Percentiles rank a stretch among this genome's conserved stretches.
These are phyloP conservation scores for Raphanus sativus DNA, from an alignment of 345 rosid species.

Conservation along the genomic window DNA sequence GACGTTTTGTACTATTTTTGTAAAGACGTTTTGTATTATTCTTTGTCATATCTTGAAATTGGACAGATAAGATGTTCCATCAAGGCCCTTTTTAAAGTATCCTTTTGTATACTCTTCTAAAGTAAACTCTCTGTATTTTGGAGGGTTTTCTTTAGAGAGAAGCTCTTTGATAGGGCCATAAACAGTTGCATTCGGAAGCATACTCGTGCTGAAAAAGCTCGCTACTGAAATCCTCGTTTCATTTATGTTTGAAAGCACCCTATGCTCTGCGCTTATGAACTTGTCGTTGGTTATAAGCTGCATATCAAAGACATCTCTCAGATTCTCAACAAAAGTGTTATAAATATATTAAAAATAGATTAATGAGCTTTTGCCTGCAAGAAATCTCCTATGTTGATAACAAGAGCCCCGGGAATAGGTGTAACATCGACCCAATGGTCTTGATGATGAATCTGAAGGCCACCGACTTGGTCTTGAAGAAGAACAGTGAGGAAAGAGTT, in stretches of 20 bases:
- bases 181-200: not conserved
- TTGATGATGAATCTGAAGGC: constrained; percentile 48
- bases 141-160: constrained; percentile 43
- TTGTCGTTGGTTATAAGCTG: constrained; percentile 47
- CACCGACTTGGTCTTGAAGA: constrained; percentile 54
- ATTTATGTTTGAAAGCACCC: constrained; percentile 38
- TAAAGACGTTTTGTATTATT: not conserved
- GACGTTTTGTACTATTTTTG: too few relatives aligned
- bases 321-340: not conserved
- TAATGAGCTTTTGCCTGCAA: constrained; percentile 27
- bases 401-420: constrained; percentile 38
- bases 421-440: constrained; percentile 42
- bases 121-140: constrained; percentile 26
- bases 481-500: constrained; percentile 42
- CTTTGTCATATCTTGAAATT: constrained; percentile 37
- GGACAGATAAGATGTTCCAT: constrained; percentile 26
- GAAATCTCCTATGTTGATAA: constrained; percentile 45
- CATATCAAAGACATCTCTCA: not conserved
- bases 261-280: constrained; percentile 44
- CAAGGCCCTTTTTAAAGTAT: constrained; percentile 33
- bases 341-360: not conserved
- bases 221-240: constrained; percentile 47
- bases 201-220: constrained; percentile 34
- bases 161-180: constrained; percentile 50
- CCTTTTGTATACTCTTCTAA: constrained; percentile 25